Evolutionary conservation across 345 rosid species (phyloP).

Genomic region (Hevea brasiliensis): DNA sequence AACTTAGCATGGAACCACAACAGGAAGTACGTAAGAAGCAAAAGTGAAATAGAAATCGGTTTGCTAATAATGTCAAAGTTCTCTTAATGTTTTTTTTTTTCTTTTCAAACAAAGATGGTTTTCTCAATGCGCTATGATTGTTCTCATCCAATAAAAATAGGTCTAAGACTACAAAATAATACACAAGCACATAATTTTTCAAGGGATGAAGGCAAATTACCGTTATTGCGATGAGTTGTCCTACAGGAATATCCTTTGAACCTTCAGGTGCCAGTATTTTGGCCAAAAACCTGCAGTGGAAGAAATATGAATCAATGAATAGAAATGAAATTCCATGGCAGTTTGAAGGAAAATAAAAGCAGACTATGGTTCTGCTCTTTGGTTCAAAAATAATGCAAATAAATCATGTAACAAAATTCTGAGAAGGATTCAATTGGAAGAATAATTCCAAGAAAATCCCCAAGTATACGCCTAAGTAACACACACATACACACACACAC

Average conservation of each 20-base stretch:
- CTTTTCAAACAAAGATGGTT: no score
- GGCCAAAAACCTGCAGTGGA: conserved; percentile 72
- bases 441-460: background rate
- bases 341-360: background rate
- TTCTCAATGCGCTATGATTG: background rate
- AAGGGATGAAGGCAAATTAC: conserved; percentile 37
- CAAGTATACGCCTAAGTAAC: background rate
- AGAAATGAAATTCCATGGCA: background rate
- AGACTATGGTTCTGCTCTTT: background rate
- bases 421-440: background rate
- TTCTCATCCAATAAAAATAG: background rate
- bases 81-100: no score
- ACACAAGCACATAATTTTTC: background rate
- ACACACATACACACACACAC: no score
- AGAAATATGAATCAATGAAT: background rate
- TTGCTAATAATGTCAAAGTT: background rate
- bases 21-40: background rate
- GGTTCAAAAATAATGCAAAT: background rate
- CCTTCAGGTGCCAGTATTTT: conserved; percentile 85
- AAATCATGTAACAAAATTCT: background rate
- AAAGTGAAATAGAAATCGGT: conserved; percentile 3
- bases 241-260: conserved; percentile 85
- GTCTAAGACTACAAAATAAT: background rate
- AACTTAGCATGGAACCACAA: background rate
- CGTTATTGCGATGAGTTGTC: conserved; percentile 82